phyloP scores from a whole-genome alignment of 208 protist species.

The Trypanosoma lewisi region DNA sequence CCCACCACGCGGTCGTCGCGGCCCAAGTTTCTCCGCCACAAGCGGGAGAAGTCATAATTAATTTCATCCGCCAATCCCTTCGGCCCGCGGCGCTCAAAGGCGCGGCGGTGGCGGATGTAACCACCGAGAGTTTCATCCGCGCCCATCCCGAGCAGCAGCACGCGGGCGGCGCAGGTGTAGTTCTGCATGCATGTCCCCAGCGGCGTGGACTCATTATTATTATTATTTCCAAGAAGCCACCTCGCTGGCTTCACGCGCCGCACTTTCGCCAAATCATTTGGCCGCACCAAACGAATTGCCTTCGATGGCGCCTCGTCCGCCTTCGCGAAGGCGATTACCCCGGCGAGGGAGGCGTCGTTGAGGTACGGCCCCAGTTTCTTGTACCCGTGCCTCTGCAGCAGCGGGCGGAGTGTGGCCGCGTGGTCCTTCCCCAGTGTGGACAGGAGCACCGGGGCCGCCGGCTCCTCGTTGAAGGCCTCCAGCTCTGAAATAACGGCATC shows the following conservation, averaged over 20 bases:
- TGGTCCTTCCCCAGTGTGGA: conserved; percentile 89
- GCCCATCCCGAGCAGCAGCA: conserved; percentile 93
- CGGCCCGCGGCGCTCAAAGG: conserved; percentile 66
- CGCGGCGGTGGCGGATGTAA: conserved; percentile 92
- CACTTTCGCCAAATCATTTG: conserved; percentile 54
- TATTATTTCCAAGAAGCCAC: conserved; percentile 37
- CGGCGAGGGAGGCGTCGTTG: conserved; percentile 64
- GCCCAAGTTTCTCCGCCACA: conserved; percentile 95
- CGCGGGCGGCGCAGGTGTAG: conserved; percentile 64
- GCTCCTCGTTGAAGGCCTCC: conserved; percentile 36
- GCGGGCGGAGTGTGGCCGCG: conserved; percentile 52
- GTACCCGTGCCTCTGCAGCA: conserved; percentile 59
- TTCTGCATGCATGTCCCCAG: conserved; percentile 29
- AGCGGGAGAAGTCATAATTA: conserved; percentile 81
- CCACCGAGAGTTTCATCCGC: conserved; percentile 96
- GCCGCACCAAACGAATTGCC: conserved; percentile 56
- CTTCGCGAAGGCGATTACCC: conserved; percentile 61
- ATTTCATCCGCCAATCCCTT: conserved; percentile 78
- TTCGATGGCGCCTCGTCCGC: conserved; percentile 57
- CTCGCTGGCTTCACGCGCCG: conserved; percentile 38
- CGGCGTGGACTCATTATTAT: conserved; percentile 16
- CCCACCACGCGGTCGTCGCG: conserved; percentile 93
- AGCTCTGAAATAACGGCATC: conserved; percentile 70
- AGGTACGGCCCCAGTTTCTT: conserved; percentile 80
- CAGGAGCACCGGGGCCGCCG: conserved; percentile 61